Conservation (phyloP, 345 rosid genomes). For the Rubroshorea leprosula region DNA sequence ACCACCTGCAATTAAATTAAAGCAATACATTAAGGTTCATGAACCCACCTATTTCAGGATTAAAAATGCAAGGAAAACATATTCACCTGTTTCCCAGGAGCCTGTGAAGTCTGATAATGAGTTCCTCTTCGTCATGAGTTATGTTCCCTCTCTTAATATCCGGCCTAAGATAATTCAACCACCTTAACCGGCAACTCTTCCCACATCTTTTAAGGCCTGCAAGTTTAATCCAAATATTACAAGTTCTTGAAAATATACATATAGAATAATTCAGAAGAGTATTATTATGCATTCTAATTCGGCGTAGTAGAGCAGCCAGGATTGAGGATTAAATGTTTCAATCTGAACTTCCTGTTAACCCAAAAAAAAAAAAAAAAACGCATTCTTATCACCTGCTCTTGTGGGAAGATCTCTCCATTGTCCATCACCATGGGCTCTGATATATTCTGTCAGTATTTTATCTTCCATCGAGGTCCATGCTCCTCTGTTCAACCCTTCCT, state of each 20-base stretch:
- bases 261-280: too few species aligned
- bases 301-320: too few species aligned
- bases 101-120: slow-evolving; percentile 14
- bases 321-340: too few species aligned
- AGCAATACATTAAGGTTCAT: too few species aligned
- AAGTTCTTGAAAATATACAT: too few species aligned
- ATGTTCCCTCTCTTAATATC: slow-evolving; percentile 31
- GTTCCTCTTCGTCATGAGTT: slow-evolving; percentile 27
- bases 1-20: slow-evolving; percentile 48
- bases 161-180: slow-evolving; percentile 34
- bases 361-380: background rate
- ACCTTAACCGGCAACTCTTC: slow-evolving; percentile 31
- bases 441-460: slow-evolving; percentile 27
- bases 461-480: slow-evolving; percentile 39
- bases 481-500: slow-evolving; percentile 29
- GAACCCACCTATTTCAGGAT: too few species aligned
- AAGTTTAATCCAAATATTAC: too few species aligned
- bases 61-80: background rate
- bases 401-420: slow-evolving; percentile 36
- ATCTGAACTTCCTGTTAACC: too few species aligned
- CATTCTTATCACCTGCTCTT: slow-evolving; percentile 17
- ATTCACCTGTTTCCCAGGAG: background rate
- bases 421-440: slow-evolving; percentile 33
- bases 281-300: too few species aligned
- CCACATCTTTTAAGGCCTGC: slow-evolving; percentile 25